These are phyloP conservation scores for Petunia secreta DNA, from an alignment of 257 asterid genomes.

Conservation along the genomic window DNA sequence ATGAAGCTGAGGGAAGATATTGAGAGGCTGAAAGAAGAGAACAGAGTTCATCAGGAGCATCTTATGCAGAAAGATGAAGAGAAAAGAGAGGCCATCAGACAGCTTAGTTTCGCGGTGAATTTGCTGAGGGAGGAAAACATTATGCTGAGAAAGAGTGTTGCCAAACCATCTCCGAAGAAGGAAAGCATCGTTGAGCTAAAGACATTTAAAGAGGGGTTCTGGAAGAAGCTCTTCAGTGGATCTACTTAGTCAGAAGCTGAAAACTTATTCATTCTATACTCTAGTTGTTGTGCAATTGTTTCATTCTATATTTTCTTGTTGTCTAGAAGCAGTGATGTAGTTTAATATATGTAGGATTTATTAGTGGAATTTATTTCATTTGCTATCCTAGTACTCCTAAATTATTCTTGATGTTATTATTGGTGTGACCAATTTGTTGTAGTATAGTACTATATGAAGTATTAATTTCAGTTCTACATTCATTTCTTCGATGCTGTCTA, in stretches of 20 bases:
- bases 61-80: slow-evolving; percentile 80
- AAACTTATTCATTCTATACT: slow-evolving; percentile 6
- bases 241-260: slow-evolving; percentile 38
- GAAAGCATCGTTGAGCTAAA: slow-evolving; percentile 31
- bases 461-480: slow-evolving; percentile 4
- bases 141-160: slow-evolving; percentile 44
- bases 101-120: slow-evolving; percentile 72
- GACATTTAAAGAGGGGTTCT: slow-evolving; percentile 54
- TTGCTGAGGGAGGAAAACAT: slow-evolving; percentile 70
- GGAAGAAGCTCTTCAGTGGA: slow-evolving; percentile 64
- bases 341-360: background rate
- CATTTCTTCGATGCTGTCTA: background rate
- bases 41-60: slow-evolving; percentile 49
- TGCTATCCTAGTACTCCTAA: slow-evolving; percentile 10
- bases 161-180: slow-evolving; percentile 27
- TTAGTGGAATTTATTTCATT: background rate
- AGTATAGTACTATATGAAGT: background rate
- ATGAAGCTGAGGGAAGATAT: slow-evolving; percentile 57
- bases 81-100: slow-evolving; percentile 88
- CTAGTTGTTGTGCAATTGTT: slow-evolving; percentile 27
- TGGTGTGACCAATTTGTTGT: slow-evolving; percentile 20
- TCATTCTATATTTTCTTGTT: slow-evolving; percentile 16
- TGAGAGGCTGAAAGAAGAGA: slow-evolving; percentile 63
- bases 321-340: slow-evolving; percentile 2
- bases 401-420: slow-evolving; percentile 9